Percentiles rank a stretch among this genome's conserved stretches.
Evolutionary conservation across 2,329 filamentous ascomycete genomes (phyloP).

Genomic region (Cordyceps tenuipes): DNA sequence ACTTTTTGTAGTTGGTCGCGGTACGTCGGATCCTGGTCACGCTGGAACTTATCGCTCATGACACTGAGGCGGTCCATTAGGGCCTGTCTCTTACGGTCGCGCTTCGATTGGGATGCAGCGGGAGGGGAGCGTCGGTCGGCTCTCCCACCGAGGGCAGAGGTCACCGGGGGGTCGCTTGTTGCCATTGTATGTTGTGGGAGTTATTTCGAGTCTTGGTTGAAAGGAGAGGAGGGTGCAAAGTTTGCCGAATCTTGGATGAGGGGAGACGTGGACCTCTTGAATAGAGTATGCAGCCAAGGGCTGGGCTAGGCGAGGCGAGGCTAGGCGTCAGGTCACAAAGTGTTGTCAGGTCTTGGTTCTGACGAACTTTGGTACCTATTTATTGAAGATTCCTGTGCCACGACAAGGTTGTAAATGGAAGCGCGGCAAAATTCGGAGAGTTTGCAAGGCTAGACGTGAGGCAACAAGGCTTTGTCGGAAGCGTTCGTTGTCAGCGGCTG

Average conservation of each 20-base stretch:
- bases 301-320: not conserved
- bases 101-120: conserved; percentile 57
- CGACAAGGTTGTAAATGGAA: too few relatives aligned
- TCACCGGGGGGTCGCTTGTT: conserved; percentile 27
- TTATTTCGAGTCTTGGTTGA: not conserved
- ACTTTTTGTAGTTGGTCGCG: conserved; percentile 83
- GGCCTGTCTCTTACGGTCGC: conserved; percentile 80
- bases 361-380: too few relatives aligned
- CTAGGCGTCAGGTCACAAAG: not conserved
- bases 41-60: conserved; percentile 68
- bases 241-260: not conserved
- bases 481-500: not conserved
- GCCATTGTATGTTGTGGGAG: conserved; percentile 25
- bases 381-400: too few relatives aligned
- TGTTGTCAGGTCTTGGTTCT: not conserved
- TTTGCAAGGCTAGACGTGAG: too few relatives aligned
- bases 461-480: not conserved
- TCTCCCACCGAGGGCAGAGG: too few relatives aligned
- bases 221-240: not conserved
- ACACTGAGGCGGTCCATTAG: conserved; percentile 70
- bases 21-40: conserved; percentile 76
- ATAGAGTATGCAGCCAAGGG: not conserved
- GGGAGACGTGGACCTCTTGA: not conserved
- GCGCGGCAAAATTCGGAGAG: too few relatives aligned
- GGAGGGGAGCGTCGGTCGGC: conserved; percentile 28